Conservation (phyloP, 2,329 filamentous ascomycete genomes). For the Grosmannia serpens region DNA sequence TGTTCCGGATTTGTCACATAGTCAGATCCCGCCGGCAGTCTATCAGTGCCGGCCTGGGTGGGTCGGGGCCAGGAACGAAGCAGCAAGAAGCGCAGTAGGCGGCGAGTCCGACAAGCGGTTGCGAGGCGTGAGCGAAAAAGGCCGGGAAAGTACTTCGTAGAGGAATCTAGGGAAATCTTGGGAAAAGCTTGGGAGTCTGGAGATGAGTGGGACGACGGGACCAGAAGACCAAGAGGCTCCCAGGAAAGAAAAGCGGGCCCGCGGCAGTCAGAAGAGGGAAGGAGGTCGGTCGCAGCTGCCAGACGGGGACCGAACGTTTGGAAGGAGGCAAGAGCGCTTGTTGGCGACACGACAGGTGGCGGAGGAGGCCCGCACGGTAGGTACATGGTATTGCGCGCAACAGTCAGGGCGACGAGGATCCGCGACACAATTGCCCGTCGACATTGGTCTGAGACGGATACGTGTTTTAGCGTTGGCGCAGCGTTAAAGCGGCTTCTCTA, state of each 20-base stretch:
- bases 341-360: too few relatives aligned
- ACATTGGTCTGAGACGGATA: constrained; percentile 20
- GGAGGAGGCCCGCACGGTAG: too few relatives aligned
- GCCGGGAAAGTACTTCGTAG: too few relatives aligned
- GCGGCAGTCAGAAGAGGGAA: neutral
- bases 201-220: neutral
- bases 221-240: neutral
- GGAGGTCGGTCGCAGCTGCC: neutral
- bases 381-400: neutral
- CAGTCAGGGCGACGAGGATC: constrained; percentile 7
- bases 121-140: neutral
- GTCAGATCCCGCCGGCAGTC: neutral
- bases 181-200: neutral
- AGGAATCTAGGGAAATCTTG: too few relatives aligned
- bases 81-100: too few relatives aligned
- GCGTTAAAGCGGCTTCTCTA: constrained; percentile 17
- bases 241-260: neutral
- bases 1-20: constrained; percentile 10
- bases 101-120: too few relatives aligned
- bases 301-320: neutral
- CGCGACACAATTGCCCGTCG: constrained; percentile 9
- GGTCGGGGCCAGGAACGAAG: neutral
- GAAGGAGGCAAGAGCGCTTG: neutral
- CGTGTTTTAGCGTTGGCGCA: constrained; percentile 22
- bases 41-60: neutral